A percentile compares a stretch with the other conserved stretches of the same genome.
Conservation (phyloP, 805 yeast genomes). For the Starmera amethionina region DNA sequence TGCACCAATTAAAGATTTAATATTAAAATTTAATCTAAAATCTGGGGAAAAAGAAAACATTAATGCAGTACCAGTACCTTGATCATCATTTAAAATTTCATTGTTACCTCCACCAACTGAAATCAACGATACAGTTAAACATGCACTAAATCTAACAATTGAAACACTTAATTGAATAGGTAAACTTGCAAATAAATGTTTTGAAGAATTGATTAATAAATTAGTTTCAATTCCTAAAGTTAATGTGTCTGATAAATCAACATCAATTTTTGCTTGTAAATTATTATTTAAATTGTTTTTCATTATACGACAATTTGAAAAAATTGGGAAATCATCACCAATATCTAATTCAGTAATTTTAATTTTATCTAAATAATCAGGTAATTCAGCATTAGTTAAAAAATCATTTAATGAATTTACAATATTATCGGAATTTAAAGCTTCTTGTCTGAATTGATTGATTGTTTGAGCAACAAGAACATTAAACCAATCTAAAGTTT, state of each 20-base stretch:
- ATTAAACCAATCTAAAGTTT: constrained; percentile 94
- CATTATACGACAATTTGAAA: constrained; percentile 81
- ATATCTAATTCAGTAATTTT: constrained; percentile 80
- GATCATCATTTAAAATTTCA: constrained; percentile 5
- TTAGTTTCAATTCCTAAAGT: constrained; percentile 81
- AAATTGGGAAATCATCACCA: constrained; percentile 92
- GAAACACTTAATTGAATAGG: constrained; percentile 84
- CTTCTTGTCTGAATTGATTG: constrained; percentile 82
- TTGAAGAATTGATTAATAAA: constrained; percentile 70
- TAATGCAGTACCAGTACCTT: constrained; percentile 51
- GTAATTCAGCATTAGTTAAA: constrained; percentile 48
- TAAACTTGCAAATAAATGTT: constrained; percentile 72
- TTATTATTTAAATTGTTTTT: constrained; percentile 41
- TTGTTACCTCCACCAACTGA: constrained; percentile 14
- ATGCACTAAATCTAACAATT: constrained; percentile 83
- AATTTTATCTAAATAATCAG: constrained; percentile 73
- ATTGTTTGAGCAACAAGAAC: constrained; percentile 88
- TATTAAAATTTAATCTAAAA: constrained; percentile 78
- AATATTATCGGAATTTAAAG: constrained; percentile 73
- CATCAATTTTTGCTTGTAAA: constrained; percentile 83
- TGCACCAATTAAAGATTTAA: constrained; percentile 87
- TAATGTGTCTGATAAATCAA: constrained; percentile 77
- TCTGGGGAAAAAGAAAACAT: constrained; percentile 90
- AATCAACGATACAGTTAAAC: constrained; percentile 58
- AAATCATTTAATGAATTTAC: constrained; percentile 68